These are phyloP conservation scores for Botrytis sinoallii DNA, from an alignment of 2,329 filamentous ascomycete species.

Conservation along the genomic window DNA sequence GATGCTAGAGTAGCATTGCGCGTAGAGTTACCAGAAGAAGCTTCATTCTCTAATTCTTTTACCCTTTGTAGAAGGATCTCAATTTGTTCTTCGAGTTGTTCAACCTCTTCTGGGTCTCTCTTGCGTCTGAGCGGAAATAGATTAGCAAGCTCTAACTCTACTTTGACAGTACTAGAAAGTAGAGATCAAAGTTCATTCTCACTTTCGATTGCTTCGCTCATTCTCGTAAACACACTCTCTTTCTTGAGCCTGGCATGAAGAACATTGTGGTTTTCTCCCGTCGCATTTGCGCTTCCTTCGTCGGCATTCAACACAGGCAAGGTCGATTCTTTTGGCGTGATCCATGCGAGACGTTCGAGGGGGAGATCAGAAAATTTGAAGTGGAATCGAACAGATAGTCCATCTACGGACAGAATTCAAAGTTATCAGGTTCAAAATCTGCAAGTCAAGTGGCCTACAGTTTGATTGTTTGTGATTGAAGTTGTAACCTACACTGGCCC, in stretches of 20 bases:
- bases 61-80: not conserved
- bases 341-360: not conserved
- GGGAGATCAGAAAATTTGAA: not conserved
- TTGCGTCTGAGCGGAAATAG: not conserved
- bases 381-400: not conserved
- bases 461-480: not conserved
- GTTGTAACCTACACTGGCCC: not conserved
- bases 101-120: not conserved
- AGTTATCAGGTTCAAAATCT: not conserved
- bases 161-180: not conserved
- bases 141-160: not conserved
- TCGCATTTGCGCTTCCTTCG: constrained; percentile 1
- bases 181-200: not conserved
- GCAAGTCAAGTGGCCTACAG: not conserved
- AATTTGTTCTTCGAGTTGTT: constrained; percentile 1
- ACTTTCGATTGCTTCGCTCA: not conserved
- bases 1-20: not conserved
- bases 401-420: not conserved
- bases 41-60: not conserved
- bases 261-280: not conserved
- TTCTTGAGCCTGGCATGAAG: not conserved
- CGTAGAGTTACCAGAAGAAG: not conserved
- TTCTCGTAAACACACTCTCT: not conserved
- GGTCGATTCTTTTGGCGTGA: not conserved
- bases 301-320: constrained; percentile 2